A percentile compares a stretch with the other conserved stretches of the same genome.
Conservation (phyloP, 225 moss, liverwort and hornwort species). For the Asterella californica region DNA sequence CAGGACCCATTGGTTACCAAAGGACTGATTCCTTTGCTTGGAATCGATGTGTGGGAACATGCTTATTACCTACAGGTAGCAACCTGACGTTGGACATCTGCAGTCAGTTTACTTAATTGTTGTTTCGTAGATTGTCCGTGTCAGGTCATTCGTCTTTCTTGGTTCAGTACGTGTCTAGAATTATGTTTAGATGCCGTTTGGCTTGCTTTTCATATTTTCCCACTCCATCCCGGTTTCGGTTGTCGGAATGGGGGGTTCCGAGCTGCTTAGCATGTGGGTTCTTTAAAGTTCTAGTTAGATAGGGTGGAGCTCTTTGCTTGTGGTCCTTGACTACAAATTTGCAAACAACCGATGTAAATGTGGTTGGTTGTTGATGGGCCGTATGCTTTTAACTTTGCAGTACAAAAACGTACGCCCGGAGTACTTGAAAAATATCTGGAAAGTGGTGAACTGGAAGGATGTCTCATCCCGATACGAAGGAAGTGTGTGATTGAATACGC, state of each 20-base stretch:
- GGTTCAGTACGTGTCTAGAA: background rate
- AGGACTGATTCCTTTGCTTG: conserved; percentile 81
- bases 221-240: background rate
- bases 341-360: too few relatives aligned
- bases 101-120: background rate
- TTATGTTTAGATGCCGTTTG: background rate
- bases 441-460: conserved; percentile 95
- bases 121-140: background rate
- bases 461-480: conserved; percentile 64
- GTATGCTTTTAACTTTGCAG: conserved; percentile 39
- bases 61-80: conserved; percentile 96
- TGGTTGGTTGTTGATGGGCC: background rate
- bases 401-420: conserved; percentile 94
- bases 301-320: background rate
- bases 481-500: conserved; percentile 18
- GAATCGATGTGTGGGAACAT: conserved; percentile 98
- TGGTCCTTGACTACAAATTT: background rate
- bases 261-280: background rate
- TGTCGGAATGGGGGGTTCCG: background rate
- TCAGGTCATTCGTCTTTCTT: too few relatives aligned
- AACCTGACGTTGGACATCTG: background rate
- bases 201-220: background rate
- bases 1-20: conserved; percentile 67
- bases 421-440: conserved; percentile 94
- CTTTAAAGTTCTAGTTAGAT: too few relatives aligned